These are phyloP conservation scores for Pseudomicrostroma phylloplanum DNA, from an alignment of 1,284 basidiomycete genomes.

Conservation along the genomic window DNA sequence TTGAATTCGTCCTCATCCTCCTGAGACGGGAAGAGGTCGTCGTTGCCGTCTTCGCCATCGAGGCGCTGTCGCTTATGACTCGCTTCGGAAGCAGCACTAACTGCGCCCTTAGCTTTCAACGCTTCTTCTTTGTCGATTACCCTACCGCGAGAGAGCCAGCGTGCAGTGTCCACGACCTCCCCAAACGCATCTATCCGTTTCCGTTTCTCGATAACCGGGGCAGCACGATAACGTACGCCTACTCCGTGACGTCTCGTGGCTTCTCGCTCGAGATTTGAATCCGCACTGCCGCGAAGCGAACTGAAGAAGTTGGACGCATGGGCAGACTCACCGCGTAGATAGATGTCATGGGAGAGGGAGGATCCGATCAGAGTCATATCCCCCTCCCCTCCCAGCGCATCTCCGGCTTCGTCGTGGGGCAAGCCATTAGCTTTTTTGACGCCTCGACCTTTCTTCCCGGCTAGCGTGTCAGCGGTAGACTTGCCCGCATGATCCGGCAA, in stretches of 20 bases:
- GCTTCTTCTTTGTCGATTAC: constrained; percentile 18
- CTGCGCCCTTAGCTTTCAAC: background rate
- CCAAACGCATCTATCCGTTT: constrained; percentile 89
- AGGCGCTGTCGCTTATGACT: constrained; percentile 4
- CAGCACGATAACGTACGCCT: constrained; percentile 84
- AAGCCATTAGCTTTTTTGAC: constrained; percentile 19
- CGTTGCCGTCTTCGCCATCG: constrained; percentile 16
- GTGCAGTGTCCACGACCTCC: constrained; percentile 75
- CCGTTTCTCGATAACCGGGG: constrained; percentile 90
- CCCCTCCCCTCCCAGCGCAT: constrained; percentile 57
- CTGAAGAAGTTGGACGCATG: constrained; percentile 76
- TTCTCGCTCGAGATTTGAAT: background rate
- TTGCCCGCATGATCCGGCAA: background rate
- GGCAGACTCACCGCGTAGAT: constrained; percentile 84
- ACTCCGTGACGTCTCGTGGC: constrained; percentile 53
- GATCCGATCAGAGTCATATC: constrained; percentile 13
- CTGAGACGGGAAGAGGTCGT: background rate
- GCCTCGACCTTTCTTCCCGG: constrained; percentile 16
- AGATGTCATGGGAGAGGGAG: constrained; percentile 82
- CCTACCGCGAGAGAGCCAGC: constrained; percentile 55
- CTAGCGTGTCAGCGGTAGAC: background rate
- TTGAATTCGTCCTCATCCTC: constrained; percentile 14
- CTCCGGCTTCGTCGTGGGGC: constrained; percentile 55
- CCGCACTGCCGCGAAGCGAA: constrained; percentile 5
- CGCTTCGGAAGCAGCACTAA: background rate